Percentiles rank a stretch among this genome's conserved stretches.
These are phyloP conservation scores for Magnolia kwangsiensis DNA, from an alignment of 164 flowering plant species.

Conservation along the genomic window DNA sequence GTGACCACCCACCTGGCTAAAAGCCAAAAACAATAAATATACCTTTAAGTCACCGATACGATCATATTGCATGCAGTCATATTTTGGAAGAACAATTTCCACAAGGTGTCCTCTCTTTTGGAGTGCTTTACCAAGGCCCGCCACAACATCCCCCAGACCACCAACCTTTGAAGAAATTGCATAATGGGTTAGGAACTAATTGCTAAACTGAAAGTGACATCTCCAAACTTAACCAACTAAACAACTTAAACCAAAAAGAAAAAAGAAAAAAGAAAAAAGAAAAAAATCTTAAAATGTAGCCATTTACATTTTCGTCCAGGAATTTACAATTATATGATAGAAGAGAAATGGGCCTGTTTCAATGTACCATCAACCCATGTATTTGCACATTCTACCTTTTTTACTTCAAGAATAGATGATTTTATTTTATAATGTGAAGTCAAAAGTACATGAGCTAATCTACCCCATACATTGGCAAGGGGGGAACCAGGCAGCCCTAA, in stretches of 20 bases:
- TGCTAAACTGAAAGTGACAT: background rate
- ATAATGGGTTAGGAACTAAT: background rate
- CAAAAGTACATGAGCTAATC: no score
- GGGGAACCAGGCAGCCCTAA: no score
- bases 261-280: background rate
- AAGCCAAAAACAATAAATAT: constrained; percentile 11
- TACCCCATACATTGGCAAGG: no score
- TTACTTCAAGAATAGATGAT: no score
- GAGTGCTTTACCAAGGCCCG: constrained; percentile 90
- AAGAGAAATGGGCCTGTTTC: background rate
- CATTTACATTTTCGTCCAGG: background rate
- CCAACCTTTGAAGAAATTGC: constrained; percentile 61
- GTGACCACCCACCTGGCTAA: background rate
- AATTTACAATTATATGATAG: background rate
- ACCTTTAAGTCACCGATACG: constrained; percentile 70
- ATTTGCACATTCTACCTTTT: no score
- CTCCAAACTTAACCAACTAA: background rate
- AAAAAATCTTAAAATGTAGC: background rate
- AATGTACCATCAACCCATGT: no score
- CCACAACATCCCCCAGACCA: constrained; percentile 93
- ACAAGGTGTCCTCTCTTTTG: constrained; percentile 94
- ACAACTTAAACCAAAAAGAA: background rate
- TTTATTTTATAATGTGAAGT: no score
- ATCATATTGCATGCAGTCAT: constrained; percentile 86
- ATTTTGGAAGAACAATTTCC: constrained; percentile 89